Conservation (phyloP, 306 rosid species). For the Sophora flavescens region DNA sequence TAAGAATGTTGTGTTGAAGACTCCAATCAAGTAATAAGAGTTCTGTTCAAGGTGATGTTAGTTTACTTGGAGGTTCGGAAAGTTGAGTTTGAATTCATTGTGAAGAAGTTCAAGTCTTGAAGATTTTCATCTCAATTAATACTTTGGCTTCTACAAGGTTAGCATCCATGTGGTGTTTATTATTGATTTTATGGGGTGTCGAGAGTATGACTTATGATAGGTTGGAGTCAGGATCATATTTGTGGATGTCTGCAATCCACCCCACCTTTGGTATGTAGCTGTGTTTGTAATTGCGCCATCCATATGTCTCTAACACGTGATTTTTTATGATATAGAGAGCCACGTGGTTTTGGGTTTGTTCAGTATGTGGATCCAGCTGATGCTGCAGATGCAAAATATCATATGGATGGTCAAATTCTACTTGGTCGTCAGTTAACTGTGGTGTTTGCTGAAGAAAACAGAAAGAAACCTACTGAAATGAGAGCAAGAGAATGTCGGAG, state of each 20-base stretch:
- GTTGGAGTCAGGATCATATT: slow-evolving; percentile 40
- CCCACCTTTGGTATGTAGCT: slow-evolving; percentile 27
- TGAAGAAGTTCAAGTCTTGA: slow-evolving; percentile 80
- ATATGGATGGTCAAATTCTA: slow-evolving; percentile 81
- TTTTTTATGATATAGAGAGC: slow-evolving; percentile 62
- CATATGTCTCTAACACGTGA: neutral
- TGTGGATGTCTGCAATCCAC: slow-evolving; percentile 40
- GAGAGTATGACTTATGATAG: slow-evolving; percentile 36
- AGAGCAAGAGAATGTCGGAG: slow-evolving; percentile 68
- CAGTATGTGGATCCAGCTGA: slow-evolving; percentile 76
- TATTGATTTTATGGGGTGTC: slow-evolving; percentile 53
- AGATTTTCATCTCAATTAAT: slow-evolving; percentile 76
- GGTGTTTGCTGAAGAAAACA: slow-evolving; percentile 83
- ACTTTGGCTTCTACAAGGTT: slow-evolving; percentile 75
- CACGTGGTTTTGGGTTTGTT: slow-evolving; percentile 86
- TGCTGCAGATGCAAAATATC: slow-evolving; percentile 84
- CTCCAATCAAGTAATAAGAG: slow-evolving; percentile 64
- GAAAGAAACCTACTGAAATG: slow-evolving; percentile 87
- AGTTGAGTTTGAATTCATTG: slow-evolving; percentile 69
- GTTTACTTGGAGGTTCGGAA: slow-evolving; percentile 67
- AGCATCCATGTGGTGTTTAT: slow-evolving; percentile 70
- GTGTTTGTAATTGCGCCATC: slow-evolving; percentile 13
- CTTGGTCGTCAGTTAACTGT: slow-evolving; percentile 81
- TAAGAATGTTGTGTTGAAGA: slow-evolving; percentile 62
- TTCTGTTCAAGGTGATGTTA: slow-evolving; percentile 64